These are phyloP conservation scores for Leucogyrophana mollusca DNA, from an alignment of 768 basidiomycete species.

Conservation along the genomic window DNA sequence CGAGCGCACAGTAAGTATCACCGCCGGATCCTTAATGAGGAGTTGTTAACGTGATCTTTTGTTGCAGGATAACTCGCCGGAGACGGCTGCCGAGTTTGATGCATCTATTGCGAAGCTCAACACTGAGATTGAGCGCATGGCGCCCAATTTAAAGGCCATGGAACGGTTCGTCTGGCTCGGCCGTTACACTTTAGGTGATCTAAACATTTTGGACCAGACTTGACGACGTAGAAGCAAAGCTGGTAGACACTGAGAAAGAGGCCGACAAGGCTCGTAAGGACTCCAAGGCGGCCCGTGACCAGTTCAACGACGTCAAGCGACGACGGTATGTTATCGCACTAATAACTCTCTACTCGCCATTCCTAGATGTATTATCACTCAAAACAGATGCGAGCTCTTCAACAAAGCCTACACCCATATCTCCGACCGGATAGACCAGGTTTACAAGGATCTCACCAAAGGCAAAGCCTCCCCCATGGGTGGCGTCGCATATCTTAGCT, in stretches of 20 bases:
- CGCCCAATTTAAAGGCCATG: conserved; percentile 96
- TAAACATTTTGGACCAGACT: no score
- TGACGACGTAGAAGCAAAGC: conserved; percentile 80
- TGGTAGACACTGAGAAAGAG: conserved; percentile 88
- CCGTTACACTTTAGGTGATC: no score
- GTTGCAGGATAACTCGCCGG: conserved; percentile 56
- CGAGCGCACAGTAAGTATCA: conserved; percentile 56
- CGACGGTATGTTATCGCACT: conserved; percentile 50
- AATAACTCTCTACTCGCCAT: not conserved
- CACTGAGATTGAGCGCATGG: conserved; percentile 87
- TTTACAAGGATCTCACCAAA: conserved; percentile 98
- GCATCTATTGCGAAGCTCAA: conserved; percentile 66
- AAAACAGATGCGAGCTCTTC: conserved; percentile 71
- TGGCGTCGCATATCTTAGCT: conserved; percentile 92
- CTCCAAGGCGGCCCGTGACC: conserved; percentile 86
- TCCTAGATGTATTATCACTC: not conserved
- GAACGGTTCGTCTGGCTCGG: no score
- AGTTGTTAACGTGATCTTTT: not conserved
- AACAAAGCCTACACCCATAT: conserved; percentile 97
- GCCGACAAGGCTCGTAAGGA: conserved; percentile 90
- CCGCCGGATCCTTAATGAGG: not conserved
- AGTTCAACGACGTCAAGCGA: conserved; percentile 86
- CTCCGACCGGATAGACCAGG: conserved; percentile 89
- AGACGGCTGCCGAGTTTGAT: conserved; percentile 71
- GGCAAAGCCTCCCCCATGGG: conserved; percentile 92